Conservation (phyloP, 306 rosid species). For the Cyclanthera cordifolia region DNA sequence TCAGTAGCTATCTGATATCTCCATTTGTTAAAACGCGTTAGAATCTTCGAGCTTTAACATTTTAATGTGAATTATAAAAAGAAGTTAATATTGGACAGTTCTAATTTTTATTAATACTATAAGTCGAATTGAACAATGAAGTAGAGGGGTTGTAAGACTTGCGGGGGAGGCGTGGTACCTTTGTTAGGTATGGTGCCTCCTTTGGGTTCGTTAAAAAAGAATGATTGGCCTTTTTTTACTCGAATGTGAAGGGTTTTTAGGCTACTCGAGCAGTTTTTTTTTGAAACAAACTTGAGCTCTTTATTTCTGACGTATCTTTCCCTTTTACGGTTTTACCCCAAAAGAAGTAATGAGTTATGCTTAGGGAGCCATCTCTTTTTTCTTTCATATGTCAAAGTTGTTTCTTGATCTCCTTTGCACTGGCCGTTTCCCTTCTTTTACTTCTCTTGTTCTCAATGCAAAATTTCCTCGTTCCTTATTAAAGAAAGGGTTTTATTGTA, state of each 20-base stretch:
- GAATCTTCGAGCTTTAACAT: too few species aligned
- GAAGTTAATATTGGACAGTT: too few species aligned
- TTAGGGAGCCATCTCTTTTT: background rate
- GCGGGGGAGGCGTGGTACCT: background rate
- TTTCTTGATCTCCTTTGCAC: background rate
- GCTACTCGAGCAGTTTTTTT: too few species aligned
- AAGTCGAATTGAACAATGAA: background rate
- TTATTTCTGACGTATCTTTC: too few species aligned
- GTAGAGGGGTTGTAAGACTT: background rate
- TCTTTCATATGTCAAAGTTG: background rate
- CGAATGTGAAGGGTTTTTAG: too few species aligned
- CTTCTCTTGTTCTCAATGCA: background rate
- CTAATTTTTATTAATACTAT: background rate
- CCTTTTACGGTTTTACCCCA: too few species aligned
- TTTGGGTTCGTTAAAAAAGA: too few species aligned
- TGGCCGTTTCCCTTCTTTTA: background rate
- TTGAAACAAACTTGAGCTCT: too few species aligned
- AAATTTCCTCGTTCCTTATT: background rate
- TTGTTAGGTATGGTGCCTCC: background rate
- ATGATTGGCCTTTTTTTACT: too few species aligned
- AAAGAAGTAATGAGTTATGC: background rate
- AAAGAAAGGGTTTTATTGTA: background rate
- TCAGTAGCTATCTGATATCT: too few species aligned
- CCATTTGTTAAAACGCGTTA: too few species aligned
- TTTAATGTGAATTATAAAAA: too few species aligned